These are phyloP conservation scores for Metarhizium sp. DNA, from an alignment of 2,329 filamentous ascomycete genomes.

Conservation along the genomic window DNA sequence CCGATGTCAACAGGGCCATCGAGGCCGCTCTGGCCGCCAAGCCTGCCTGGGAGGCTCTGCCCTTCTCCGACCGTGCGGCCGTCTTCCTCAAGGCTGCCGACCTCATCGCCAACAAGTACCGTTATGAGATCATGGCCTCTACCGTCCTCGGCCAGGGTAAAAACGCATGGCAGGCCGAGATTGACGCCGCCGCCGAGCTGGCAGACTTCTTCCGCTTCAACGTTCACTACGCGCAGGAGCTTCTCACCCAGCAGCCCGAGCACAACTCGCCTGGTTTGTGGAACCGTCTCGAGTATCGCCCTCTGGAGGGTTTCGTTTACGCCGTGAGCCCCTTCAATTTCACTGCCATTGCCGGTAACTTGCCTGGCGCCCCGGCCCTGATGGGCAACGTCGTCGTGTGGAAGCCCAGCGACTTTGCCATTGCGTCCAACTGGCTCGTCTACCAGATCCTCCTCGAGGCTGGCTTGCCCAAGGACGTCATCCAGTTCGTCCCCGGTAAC, in stretches of 20 bases:
- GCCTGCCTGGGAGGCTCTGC: constrained; percentile 72
- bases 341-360: constrained; percentile 85
- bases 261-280: constrained; percentile 79
- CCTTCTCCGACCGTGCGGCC: constrained; percentile 84
- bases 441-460: constrained; percentile 89
- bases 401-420: constrained; percentile 88
- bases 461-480: constrained; percentile 78
- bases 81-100: constrained; percentile 96
- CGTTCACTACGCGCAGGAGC: constrained; percentile 84
- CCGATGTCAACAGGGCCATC: constrained; percentile 73
- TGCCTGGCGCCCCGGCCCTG: constrained; percentile 72
- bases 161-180: constrained; percentile 99
- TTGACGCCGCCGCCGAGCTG: constrained; percentile 86
- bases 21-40: constrained; percentile 79
- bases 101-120: constrained; percentile 81
- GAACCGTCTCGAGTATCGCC: constrained; percentile 85
- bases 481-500: constrained; percentile 88
- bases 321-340: constrained; percentile 96
- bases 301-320: constrained; percentile 92
- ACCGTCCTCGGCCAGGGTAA: constrained; percentile 97
- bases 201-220: constrained; percentile 92
- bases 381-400: constrained; percentile 93
- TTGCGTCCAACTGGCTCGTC: constrained; percentile 84
- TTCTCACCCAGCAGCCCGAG: constrained; percentile 78
- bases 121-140: constrained; percentile 92